phyloP scores from a whole-genome alignment of 2,329 filamentous ascomycete species.

The Pseudogymnoascus destructans region DNA sequence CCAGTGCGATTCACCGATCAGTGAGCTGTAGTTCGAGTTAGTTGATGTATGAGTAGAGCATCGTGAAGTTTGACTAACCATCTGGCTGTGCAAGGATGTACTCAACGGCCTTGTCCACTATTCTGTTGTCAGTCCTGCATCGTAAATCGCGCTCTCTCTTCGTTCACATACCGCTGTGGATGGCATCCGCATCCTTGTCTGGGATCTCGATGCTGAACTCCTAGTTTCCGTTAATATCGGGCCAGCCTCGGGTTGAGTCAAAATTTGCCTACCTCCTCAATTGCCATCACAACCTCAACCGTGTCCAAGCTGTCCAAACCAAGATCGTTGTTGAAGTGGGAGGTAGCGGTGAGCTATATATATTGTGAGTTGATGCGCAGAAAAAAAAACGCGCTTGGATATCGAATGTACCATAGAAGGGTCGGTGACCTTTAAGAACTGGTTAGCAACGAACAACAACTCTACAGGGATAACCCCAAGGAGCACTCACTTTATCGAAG shows the following conservation, averaged over 20 bases:
- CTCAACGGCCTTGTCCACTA: conserved; percentile 63
- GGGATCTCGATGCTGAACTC: conserved; percentile 68
- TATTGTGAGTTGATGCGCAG: conserved; percentile 19
- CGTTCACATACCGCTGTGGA: conserved; percentile 54
- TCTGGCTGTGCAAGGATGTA: conserved; percentile 66
- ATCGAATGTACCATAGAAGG: conserved; percentile 40
- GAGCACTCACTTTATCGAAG: conserved; percentile 76
- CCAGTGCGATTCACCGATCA: conserved; percentile 22
- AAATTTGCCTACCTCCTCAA: conserved; percentile 56
- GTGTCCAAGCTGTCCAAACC: conserved; percentile 95
- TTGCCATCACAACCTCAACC: conserved; percentile 99
- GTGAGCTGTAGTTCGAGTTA: conserved; percentile 21
- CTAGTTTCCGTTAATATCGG: conserved; percentile 25
- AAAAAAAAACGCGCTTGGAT: not conserved
- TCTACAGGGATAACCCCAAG: not conserved
- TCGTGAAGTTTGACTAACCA: conserved; percentile 37
- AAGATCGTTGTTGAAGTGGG: conserved; percentile 95
- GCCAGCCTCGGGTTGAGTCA: not conserved
- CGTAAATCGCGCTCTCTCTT: conserved; percentile 18
- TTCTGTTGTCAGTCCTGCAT: conserved; percentile 12
- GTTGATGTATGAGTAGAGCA: not conserved
- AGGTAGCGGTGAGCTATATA: conserved; percentile 60
- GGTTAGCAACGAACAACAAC: conserved; percentile 15
- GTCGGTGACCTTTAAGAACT: conserved; percentile 48
- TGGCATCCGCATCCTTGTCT: conserved; percentile 65